phyloP scores from a whole-genome alignment of 202 grass and related monocot species.

The Cymbopogon flexuosus region DNA sequence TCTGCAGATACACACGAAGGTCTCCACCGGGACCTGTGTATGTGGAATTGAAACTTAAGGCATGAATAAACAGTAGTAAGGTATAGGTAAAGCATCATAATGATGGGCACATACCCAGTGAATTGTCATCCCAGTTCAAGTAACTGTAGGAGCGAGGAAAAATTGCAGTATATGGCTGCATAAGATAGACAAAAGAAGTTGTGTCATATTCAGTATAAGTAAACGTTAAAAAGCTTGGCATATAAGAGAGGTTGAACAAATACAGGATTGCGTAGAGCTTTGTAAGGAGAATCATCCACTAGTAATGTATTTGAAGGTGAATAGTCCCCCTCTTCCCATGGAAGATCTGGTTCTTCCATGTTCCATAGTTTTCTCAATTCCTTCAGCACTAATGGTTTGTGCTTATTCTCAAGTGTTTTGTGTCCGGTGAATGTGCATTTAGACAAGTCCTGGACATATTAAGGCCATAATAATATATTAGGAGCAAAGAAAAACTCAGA shows the following conservation, averaged over 20 bases:
- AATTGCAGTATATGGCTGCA: conserved; percentile 68
- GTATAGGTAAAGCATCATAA: conserved; percentile 18
- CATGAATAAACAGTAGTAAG: conserved; percentile 27
- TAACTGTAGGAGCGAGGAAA: conserved; percentile 63
- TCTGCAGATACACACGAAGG: conserved; percentile 60
- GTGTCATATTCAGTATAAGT: conserved; percentile 21
- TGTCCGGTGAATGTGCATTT: conserved; percentile 74
- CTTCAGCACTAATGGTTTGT: conserved; percentile 78
- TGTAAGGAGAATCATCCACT: conserved; percentile 87
- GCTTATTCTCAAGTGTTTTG: conserved; percentile 63
- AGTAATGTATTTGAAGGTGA: conserved; percentile 72
- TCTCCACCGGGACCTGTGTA: conserved; percentile 63
- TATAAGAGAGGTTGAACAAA: conserved; percentile 3
- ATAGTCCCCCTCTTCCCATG: conserved; percentile 59
- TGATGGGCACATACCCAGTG: conserved; percentile 52
- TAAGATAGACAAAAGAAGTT: conserved; percentile 26
- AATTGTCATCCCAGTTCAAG: conserved; percentile 49
- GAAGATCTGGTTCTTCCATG: conserved; percentile 74
- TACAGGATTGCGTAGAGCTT: conserved; percentile 86
- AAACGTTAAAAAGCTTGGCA: neutral
- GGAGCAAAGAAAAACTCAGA: conserved; percentile 7
- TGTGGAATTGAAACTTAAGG: conserved; percentile 16
- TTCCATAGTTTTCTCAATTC: conserved; percentile 83
- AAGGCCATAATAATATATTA: conserved; percentile 30
- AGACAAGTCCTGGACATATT: conserved; percentile 51